Evolutionary conservation across 352 stramenopile genomes (phyloP), one percentile per base, ranked within the genome.

Genomic region (Globisporangium uncinulatum): DNA sequence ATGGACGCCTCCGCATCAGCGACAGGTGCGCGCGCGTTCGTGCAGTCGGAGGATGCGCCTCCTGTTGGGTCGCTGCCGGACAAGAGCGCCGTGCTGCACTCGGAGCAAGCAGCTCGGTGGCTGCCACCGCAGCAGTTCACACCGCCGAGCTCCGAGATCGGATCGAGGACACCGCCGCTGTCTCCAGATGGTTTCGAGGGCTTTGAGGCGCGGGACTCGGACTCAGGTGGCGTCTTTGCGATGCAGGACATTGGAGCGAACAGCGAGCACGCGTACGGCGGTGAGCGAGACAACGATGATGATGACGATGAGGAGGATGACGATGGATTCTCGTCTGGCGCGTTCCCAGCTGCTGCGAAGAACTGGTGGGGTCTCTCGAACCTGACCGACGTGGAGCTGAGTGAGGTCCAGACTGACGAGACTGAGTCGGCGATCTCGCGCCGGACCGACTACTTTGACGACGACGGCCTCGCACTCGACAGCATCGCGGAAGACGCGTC

Each of bases 331-430:
- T 59, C 73, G 14, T 62, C 66, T 56, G 73, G 64, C 17, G 76
- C 71, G 1, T 87, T 89, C 41, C 79, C 79, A 10, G 82, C 76
- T 14, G 71, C 73, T 14, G 84, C 76, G 10, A 87, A 89, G 56
- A 84, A 89, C 54, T 90, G 76, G 78, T 92, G 80, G 79, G 74
- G 76, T 2, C 79, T 84, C 60, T 59, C 86, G 21, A 68, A 71
- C 19, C 49, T 51, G 20, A 61, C 70, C 19, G 82, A 90, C 29
- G 70, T 89, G 45, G 82, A 90, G 46, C 66, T 90, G 13, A 92
- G 82, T 46, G 82, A 92, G 32, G 43, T 88, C 6, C 82, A 92
- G 49, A 92, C 82, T 0, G 82, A 92, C 60, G 79, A 83, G 36
- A 92, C 82, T 0, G 79, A 69, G 20, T 89, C 79, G 36, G 73